Base-by-base conservation (phyloP, 345 rosid genomes). In the Syzygium oleosum region DNA sequence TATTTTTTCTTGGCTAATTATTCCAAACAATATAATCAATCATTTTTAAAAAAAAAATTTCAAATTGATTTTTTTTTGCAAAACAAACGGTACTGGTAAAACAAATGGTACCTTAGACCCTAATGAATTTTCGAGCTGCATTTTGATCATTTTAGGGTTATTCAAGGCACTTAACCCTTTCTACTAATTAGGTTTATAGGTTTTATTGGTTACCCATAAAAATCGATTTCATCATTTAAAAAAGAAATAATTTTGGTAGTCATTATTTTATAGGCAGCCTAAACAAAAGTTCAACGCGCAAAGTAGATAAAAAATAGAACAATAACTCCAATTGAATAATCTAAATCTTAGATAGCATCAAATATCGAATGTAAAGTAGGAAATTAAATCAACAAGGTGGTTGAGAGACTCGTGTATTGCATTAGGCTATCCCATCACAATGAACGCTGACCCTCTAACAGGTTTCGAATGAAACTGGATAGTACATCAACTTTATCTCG, bases 21-120 rank as follows among this genome's bases (percentile, higher is more conserved):
- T 3, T 27, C 7, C 27, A 61, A 3, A 7, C 9, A 12, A n/a
- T 6, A 27, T 3, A 61, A 61, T 11, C 15, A 29, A 27, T 61
- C 34, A 12, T 61, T 61, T 13, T 27, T 27, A 31, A 3, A 12
- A n/a, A n/a, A n/a, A n/a, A n/a, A n/a, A n/a, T n/a, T n/a, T 1
- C 16, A 61, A 61, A 61, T 61, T 0, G 27, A 5, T 61, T 0
- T 12, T n/a, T 61, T 61, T 61, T 2, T 0, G 0, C 19, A 14
- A 61, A 61, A 61, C 0, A 61, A 61, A 61, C 8, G 0, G 19
- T 43, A 43, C 46, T 2, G 0, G 0, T 9, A 14, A 61, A 61
- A 61, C 0, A 61, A 61, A 61, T 2, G 0, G 19, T 43, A 61
- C 14, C 31, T n/a, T 7, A 52, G 10, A 17, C 41, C 23, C 79